Evolutionary conservation across 495 filamentous ascomycete genomes (phyloP), one percentile per base, ranked within the genome.

Genomic region (Umbilicaria muhlenbergii): DNA sequence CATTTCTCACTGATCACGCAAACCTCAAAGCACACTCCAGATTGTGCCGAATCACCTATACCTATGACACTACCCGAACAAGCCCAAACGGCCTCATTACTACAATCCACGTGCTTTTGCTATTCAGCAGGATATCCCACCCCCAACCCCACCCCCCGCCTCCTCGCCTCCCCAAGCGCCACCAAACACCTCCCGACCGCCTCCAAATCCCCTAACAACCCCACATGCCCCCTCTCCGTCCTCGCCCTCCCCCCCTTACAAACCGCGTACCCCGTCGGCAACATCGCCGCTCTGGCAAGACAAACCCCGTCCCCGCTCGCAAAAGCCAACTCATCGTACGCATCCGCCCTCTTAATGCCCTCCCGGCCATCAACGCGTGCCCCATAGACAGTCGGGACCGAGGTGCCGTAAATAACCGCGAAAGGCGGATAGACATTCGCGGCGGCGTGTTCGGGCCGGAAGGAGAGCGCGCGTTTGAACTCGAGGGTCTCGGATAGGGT

Each of bases 241-340:
- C 72, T 80, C 11, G 94, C 74, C 38, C 81, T 66, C 0, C 86
- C 87, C 21, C 77, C 75, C 45, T 66, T 71, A 2, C 75, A 81
- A 41, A 79, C 62, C 41, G 68, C 70, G 56, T 95, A 96, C 0
- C 87, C 87, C 5, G 66, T 59, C 1, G 89, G 88, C 47, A 92
- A 56, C 87, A 92, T 91, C 0, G 87, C 83, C 43, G 88, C 83
- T 34, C 68, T 69, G 0, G 89, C 86, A 13, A 96, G 67, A 54
- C 86, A 86, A 0, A 96, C 89, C 0, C 89, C 89, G 58, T 96
- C 89, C 0, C 89, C 89, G 32, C 76, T 79, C 0, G 79, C 81
- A 60, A 95, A 95, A 0, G 83, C 74, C 3, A 94, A 66, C 45
- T 93, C 79, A 48, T 94, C 89, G 54, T 93, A 96, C 2, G 80